A percentile compares a stretch with the other conserved stretches of the same genome.
These are phyloP conservation scores for Hypoxylon sp. DNA, from an alignment of 2,329 filamentous ascomycete species.

Conservation along the genomic window DNA sequence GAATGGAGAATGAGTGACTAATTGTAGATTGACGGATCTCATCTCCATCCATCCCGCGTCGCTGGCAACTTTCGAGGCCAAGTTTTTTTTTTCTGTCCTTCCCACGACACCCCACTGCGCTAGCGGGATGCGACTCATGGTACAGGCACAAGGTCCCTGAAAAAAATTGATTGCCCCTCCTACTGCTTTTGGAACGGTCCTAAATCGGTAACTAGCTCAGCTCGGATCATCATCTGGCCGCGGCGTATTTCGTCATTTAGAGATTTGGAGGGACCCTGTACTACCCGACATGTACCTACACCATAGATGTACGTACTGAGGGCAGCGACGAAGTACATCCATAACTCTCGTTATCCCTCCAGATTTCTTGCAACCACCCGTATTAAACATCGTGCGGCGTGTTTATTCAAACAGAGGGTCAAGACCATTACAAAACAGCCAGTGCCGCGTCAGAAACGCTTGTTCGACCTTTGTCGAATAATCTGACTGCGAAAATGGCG, in stretches of 20 bases:
- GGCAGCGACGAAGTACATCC: background rate
- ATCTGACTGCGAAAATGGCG: conserved; percentile 58
- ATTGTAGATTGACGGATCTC: conserved; percentile 33
- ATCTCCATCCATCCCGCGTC: conserved; percentile 33
- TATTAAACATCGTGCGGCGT: background rate
- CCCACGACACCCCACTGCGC: conserved; percentile 31
- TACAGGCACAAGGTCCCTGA: conserved; percentile 31
- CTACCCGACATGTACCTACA: conserved; percentile 12
- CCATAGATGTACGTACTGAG: background rate
- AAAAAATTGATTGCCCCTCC: conserved; percentile 53
- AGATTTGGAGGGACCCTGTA: conserved; percentile 40
- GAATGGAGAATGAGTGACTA: conserved; percentile 44
- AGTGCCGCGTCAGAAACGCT: background rate
- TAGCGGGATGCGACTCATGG: conserved; percentile 25
- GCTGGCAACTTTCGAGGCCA: conserved; percentile 15
- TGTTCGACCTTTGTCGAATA: conserved; percentile 27
- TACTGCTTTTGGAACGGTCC: conserved; percentile 50
- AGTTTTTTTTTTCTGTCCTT: conserved; percentile 30
- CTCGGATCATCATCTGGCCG: conserved; percentile 35
- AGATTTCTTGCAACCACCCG: conserved; percentile 4
- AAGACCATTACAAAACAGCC: background rate
- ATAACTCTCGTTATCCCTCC: background rate
- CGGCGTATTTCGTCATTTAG: conserved; percentile 52
- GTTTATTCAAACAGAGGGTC: background rate
- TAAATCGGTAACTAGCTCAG: conserved; percentile 25